Percentiles rank a stretch among this genome's conserved stretches.
Evolutionary conservation across 2,329 filamentous ascomycete species (phyloP).

Genomic region (Colletotrichum musicola): DNA sequence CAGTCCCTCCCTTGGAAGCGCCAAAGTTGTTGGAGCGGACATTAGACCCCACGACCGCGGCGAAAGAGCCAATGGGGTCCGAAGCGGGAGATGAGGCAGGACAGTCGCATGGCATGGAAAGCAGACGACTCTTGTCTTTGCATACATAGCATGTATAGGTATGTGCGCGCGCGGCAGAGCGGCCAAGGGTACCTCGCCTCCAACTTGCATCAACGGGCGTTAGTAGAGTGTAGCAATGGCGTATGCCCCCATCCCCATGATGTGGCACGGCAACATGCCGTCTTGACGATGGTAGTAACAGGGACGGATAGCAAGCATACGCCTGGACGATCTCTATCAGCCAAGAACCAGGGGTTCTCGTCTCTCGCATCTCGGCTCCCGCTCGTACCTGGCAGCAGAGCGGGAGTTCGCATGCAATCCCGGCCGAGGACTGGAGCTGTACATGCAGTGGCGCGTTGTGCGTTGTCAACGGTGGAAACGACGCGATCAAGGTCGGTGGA

Average conservation of each 20-base stretch:
- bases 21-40: constrained; percentile 16
- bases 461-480: constrained; percentile 17
- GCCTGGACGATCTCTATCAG: too few species aligned
- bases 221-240: neutral
- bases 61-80: constrained; percentile 28
- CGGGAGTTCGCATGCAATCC: neutral
- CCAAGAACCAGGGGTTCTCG: neutral
- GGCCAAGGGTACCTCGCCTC: constrained; percentile 14
- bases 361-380: neutral
- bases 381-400: neutral
- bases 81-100: constrained; percentile 33
- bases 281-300: too few species aligned
- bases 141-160: neutral
- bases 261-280: neutral
- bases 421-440: neutral
- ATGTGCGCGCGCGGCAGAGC: neutral
- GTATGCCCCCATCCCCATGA: neutral
- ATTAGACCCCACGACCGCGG: constrained; percentile 21
- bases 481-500: constrained; percentile 22
- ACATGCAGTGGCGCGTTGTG: neutral
- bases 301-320: too few species aligned
- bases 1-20: constrained; percentile 1
- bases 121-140: neutral
- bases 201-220: constrained; percentile 4
- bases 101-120: constrained; percentile 27